Conservation (phyloP, 2,329 filamentous ascomycete species). For the Talaromyces rugulosus region DNA sequence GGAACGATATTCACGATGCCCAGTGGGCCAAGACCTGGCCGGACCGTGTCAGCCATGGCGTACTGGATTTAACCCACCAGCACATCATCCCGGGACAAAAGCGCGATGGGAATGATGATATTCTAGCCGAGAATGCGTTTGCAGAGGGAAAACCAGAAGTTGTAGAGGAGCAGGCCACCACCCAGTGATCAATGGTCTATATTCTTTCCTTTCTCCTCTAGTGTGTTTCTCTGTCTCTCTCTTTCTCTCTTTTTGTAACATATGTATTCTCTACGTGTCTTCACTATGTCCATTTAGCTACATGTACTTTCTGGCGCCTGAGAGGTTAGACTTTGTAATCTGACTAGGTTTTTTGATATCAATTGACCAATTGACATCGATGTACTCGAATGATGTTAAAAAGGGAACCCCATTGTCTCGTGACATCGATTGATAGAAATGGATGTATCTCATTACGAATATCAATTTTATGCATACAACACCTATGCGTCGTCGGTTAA, state of each 20-base stretch:
- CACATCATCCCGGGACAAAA: slow-evolving; percentile 34
- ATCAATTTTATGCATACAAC: neutral
- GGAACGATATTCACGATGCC: slow-evolving; percentile 44
- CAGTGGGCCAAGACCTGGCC: slow-evolving; percentile 41
- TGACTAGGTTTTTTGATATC: neutral
- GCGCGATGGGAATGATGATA: slow-evolving; percentile 9
- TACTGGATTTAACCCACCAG: slow-evolving; percentile 32
- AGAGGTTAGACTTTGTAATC: neutral
- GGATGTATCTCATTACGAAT: neutral
- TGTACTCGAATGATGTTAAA: too few species aligned
- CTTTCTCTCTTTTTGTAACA: slow-evolving; percentile 14
- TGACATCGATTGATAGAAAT: too few species aligned
- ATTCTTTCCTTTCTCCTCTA: neutral
- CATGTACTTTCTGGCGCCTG: neutral
- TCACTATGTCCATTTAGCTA: neutral
- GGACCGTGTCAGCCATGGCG: slow-evolving; percentile 38
- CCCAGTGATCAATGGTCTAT: neutral
- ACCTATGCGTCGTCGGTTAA: too few species aligned
- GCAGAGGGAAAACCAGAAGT: slow-evolving; percentile 7
- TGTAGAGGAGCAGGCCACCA: slow-evolving; percentile 21
- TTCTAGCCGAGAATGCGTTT: slow-evolving; percentile 21
- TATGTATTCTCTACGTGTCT: slow-evolving; percentile 6
- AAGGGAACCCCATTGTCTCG: neutral
- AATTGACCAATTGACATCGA: neutral
- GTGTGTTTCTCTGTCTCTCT: slow-evolving; percentile 22